Conservation (phyloP, 1,139 yeast species). For the Kodamaea suecica region DNA sequence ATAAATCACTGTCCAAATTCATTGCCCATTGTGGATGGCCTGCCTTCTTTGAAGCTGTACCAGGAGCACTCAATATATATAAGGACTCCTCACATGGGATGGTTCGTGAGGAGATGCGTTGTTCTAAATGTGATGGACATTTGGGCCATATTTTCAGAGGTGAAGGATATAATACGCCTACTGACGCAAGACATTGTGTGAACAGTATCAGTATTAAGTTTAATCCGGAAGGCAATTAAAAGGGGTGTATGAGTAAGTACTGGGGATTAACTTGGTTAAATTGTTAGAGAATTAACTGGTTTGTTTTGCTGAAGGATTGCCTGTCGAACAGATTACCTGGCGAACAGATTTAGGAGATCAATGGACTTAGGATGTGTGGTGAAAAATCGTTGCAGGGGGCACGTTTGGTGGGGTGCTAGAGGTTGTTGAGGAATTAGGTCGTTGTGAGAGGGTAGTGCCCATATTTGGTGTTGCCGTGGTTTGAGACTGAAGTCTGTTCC, state of each 20-base stretch:
- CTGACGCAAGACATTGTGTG: slow-evolving; percentile 93
- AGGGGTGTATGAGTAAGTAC: not conserved
- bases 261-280: too few species aligned
- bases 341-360: too few species aligned
- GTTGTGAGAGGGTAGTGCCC: too few species aligned
- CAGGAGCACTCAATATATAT: slow-evolving; percentile 65
- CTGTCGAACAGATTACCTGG: too few species aligned
- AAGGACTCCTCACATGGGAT: slow-evolving; percentile 68
- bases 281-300: too few species aligned
- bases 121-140: slow-evolving; percentile 89
- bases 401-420: too few species aligned
- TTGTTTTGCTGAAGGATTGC: too few species aligned
- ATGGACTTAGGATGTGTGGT: too few species aligned
- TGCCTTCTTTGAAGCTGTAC: slow-evolving; percentile 85
- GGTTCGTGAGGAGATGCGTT: slow-evolving; percentile 84
- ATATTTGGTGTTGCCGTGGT: too few species aligned
- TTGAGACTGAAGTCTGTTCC: too few species aligned
- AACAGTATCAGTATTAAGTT: slow-evolving; percentile 81
- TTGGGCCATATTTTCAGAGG: slow-evolving; percentile 92
- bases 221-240: slow-evolving; percentile 11
- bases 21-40: slow-evolving; percentile 98
- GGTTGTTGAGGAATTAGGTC: too few species aligned
- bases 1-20: slow-evolving; percentile 77
- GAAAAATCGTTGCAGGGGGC: too few species aligned
- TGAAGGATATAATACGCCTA: slow-evolving; percentile 89